phyloP scores from a whole-genome alignment of 495 filamentous ascomycete genomes.

The Letharia columbiana region DNA sequence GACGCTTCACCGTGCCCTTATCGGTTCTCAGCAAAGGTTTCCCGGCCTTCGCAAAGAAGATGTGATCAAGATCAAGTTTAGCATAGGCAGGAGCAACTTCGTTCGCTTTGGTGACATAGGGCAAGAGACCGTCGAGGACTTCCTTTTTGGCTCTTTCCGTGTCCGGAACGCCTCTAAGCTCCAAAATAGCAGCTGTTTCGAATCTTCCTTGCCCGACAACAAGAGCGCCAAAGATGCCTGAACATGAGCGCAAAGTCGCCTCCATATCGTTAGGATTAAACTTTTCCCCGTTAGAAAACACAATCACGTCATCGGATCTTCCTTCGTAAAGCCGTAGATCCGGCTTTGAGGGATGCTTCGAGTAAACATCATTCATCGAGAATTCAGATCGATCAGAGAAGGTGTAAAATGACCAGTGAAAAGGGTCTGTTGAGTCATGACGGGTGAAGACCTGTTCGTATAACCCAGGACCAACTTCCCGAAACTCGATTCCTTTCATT shows the following conservation, averaged over 20 bases:
- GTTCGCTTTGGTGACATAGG: slow-evolving; percentile 1
- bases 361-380: slow-evolving; percentile 6
- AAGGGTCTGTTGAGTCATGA: slow-evolving; percentile 8
- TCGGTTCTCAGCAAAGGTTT: not conserved
- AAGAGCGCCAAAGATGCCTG: not conserved
- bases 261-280: not conserved
- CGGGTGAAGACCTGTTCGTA: slow-evolving; percentile 11
- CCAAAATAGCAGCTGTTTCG: not conserved
- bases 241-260: not conserved
- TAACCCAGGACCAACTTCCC: slow-evolving; percentile 6
- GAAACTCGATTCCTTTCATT: slow-evolving; percentile 16
- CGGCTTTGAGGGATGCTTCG: not conserved
- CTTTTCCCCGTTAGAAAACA: slow-evolving; percentile 32
- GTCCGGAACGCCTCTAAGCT: not conserved
- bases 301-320: slow-evolving; percentile 37
- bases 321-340: slow-evolving; percentile 10
- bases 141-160: not conserved
- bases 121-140: not conserved
- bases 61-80: not conserved
- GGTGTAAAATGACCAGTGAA: slow-evolving; percentile 8
- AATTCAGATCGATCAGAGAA: slow-evolving; percentile 1
- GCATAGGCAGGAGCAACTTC: not conserved
- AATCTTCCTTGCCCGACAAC: not conserved
- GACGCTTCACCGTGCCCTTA: not conserved
- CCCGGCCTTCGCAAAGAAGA: not conserved